Conservation (phyloP, 1,284 basidiomycete species). For the Trametes versicolor region DNA sequence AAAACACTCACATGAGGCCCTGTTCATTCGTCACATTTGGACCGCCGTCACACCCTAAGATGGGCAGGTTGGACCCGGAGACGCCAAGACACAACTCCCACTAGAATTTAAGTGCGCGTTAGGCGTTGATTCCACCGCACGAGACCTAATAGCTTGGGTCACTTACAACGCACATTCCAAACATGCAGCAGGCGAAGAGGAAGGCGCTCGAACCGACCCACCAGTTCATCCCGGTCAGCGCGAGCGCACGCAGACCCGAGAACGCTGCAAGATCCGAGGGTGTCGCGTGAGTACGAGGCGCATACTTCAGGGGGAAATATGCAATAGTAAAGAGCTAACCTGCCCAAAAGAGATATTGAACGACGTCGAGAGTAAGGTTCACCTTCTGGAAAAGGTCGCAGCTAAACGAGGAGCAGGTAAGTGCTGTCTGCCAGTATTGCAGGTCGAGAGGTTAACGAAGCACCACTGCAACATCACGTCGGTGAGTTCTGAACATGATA, state of each 20-base stretch:
- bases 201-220: neutral
- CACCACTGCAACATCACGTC: neutral
- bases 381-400: neutral
- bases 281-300: neutral
- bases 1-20: too few relatives aligned
- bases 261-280: too few relatives aligned
- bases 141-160: too few relatives aligned
- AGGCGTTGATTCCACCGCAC: too few relatives aligned
- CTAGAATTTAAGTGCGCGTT: too few relatives aligned
- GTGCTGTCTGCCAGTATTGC: neutral
- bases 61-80: too few relatives aligned
- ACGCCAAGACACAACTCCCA: too few relatives aligned
- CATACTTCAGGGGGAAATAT: neutral
- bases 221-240: conserved; percentile 14
- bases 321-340: neutral
- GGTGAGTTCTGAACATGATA: neutral
- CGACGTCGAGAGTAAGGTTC: neutral
- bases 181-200: neutral
- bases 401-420: too few relatives aligned
- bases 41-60: too few relatives aligned
- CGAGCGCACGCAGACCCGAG: conserved; percentile 4
- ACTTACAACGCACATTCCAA: neutral
- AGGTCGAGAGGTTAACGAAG: neutral
- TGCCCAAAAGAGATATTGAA: neutral
- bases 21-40: too few relatives aligned